Percentiles rank a stretch among this genome's conserved stretches.
Conservation (phyloP, 163 green algal species). For the Chlamydomonas reinhardtii region DNA sequence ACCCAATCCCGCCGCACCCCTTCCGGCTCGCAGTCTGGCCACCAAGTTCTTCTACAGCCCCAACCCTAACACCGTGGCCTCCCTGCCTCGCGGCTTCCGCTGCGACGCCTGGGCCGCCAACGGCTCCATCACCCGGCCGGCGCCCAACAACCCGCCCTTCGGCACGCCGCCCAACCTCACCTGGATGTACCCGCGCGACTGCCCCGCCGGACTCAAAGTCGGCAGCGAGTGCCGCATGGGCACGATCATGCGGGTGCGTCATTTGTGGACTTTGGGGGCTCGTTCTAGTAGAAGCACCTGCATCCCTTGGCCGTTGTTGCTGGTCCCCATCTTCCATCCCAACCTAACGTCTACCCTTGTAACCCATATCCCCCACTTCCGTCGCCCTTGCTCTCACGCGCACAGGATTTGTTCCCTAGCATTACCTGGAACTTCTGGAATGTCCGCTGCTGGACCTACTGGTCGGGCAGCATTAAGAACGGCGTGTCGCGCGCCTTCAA, state of each 20-base stretch:
- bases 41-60: conserved; percentile 29
- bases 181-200: conserved; percentile 48
- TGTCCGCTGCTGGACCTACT: conserved; percentile 40
- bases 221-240: conserved; percentile 26
- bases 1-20: neutral
- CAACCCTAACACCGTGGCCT: neutral
- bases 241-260: neutral
- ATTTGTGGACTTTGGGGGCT: neutral
- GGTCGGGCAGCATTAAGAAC: neutral
- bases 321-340: too few relatives aligned
- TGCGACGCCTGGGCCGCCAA: conserved; percentile 37
- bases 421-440: conserved; percentile 24
- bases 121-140: neutral
- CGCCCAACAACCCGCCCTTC: neutral
- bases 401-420: conserved; percentile 12
- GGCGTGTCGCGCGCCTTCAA: neutral
- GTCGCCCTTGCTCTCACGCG: too few relatives aligned
- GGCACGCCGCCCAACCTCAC: conserved; percentile 13
- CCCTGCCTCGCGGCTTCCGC: conserved; percentile 32
- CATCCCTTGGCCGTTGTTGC: too few relatives aligned
- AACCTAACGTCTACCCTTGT: too few relatives aligned
- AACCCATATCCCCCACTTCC: too few relatives aligned
- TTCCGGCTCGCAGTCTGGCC: conserved; percentile 1
- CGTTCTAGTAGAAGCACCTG: too few relatives aligned
- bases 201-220: neutral